Conservation (phyloP, 495 filamentous ascomycete species). For the Aspergillus ostianus region DNA sequence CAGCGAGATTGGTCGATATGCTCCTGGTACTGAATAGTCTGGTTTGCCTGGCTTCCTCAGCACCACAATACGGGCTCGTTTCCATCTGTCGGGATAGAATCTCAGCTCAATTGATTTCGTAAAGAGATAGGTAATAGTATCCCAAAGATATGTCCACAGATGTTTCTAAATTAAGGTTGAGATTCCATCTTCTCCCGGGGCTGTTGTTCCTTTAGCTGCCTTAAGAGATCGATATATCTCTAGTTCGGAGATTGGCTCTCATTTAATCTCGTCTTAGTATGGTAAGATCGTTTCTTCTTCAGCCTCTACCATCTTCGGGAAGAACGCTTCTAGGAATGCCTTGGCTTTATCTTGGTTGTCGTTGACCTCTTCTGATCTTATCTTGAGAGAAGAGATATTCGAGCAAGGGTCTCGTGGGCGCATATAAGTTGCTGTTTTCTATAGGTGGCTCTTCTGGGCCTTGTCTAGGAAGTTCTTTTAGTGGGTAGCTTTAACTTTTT, state of each 20-base stretch:
- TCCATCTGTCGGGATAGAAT: slow-evolving; percentile 21
- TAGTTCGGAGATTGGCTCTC: slow-evolving; percentile 23
- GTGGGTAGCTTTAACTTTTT: too few species aligned
- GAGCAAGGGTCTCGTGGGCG: slow-evolving; percentile 22
- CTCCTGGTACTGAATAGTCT: slow-evolving; percentile 22
- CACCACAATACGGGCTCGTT: slow-evolving; percentile 23
- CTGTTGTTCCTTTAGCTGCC: slow-evolving; percentile 20
- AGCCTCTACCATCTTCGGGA: slow-evolving; percentile 17
- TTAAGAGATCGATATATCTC: slow-evolving; percentile 25
- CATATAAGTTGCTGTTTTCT: slow-evolving; percentile 21
- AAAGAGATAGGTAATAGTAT: slow-evolving; percentile 19
- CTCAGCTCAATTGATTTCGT: slow-evolving; percentile 19
- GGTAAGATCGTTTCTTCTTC: background rate
- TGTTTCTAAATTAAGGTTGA: slow-evolving; percentile 25
- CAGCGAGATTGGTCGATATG: slow-evolving; percentile 27
- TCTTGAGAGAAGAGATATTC: slow-evolving; percentile 16
- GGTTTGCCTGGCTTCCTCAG: slow-evolving; percentile 25
- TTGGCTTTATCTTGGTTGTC: slow-evolving; percentile 25
- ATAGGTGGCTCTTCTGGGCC: too few species aligned
- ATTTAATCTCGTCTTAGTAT: slow-evolving; percentile 15
- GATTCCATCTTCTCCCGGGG: slow-evolving; percentile 25
- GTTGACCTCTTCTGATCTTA: slow-evolving; percentile 9
- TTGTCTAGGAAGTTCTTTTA: too few species aligned
- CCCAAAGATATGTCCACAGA: slow-evolving; percentile 19
- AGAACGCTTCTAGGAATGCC: slow-evolving; percentile 27